These are phyloP conservation scores for Suillus lakei DNA, from an alignment of 768 basidiomycete species.

Conservation along the genomic window DNA sequence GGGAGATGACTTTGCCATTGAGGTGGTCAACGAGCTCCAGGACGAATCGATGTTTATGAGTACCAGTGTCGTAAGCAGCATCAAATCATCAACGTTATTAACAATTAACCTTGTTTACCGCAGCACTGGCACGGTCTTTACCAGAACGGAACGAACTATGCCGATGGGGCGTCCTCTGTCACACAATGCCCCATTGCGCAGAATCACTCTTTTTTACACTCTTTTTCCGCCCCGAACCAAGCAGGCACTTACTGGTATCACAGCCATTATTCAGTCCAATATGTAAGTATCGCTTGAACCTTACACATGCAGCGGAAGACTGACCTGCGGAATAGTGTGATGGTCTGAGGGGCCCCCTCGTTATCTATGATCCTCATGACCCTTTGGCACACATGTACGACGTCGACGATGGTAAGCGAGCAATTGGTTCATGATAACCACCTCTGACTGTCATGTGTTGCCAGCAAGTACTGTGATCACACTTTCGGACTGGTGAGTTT, in stretches of 20 bases:
- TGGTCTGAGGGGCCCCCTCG: conserved; percentile 15
- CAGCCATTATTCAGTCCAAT: conserved; percentile 23
- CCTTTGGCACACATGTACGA: conserved; percentile 20
- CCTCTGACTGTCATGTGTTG: background rate
- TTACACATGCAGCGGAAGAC: background rate
- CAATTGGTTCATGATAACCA: background rate
- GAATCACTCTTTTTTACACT: conserved; percentile 39
- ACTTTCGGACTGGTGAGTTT: conserved; percentile 40
- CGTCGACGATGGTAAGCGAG: conserved; percentile 21
- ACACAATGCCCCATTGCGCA: conserved; percentile 45
- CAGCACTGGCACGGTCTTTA: conserved; percentile 32
- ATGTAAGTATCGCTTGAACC: conserved; percentile 12
- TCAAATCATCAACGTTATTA: background rate
- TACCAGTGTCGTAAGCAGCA: conserved; percentile 52
- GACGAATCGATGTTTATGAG: conserved; percentile 51
- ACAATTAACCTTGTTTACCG: background rate
- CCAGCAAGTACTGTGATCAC: conserved; percentile 42
- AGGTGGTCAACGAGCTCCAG: conserved; percentile 49
- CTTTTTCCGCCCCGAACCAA: conserved; percentile 36
- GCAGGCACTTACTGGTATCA: conserved; percentile 46
- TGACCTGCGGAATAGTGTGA: conserved; percentile 14
- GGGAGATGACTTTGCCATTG: conserved; percentile 45
- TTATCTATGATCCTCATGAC: conserved; percentile 26
- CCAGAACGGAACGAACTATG: conserved; percentile 24
- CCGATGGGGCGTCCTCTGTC: conserved; percentile 40